Base-by-base conservation (phyloP, 2,329 filamentous ascomycete species). In the Biscogniauxia mediterranea region DNA sequence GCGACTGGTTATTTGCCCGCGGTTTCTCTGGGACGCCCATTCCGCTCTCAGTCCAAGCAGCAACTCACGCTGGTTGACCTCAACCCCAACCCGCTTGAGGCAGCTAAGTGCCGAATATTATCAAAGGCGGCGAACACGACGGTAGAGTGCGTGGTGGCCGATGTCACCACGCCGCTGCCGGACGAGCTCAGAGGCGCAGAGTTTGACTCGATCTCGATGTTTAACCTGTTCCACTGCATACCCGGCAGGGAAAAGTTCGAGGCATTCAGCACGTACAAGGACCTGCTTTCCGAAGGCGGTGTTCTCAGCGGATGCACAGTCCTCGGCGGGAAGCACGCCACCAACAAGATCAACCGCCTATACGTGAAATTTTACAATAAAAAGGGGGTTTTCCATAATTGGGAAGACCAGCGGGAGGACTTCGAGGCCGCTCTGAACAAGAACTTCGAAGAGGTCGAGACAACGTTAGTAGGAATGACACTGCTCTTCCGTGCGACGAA, bases 131-230 rank as follows among this genome's bases (percentile, higher is more conserved):
- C 64, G 15, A 63, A 26, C 25, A 63, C 66, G 7, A 62, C 61
- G 9, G 65, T 77, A 26, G 51, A 63, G 11, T 69, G 65, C 17
- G 65, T 78, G 26, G 60, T 72, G 46, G 77, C 74, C 4, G 75
- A 80, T 62, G 71, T 75, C 38, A 73, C 70, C 5, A 61, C 71
- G 46, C 70, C 73, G 6, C 65, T 76, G 2, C 74, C 74, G 0
- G 54, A 61, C 19, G 61, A 59, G 3, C 60, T 74, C 25, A 59
- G 61, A 26, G 66, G 63, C 54, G 64, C 61, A 2, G 68, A 68
- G 53, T 81, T 77, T 61, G 75, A 79, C 63, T 77, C 77, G 2
- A 76, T 82, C 59, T 76, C 75, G 21, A 70, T 78, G 65, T 78
- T 77, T 66, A 79, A 76, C 64, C 60, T 79, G 3, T 67, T 79